phyloP scores from a whole-genome alignment of 1,284 basidiomycete genomes.

The Apiotrichum veenhuisii region DNA sequence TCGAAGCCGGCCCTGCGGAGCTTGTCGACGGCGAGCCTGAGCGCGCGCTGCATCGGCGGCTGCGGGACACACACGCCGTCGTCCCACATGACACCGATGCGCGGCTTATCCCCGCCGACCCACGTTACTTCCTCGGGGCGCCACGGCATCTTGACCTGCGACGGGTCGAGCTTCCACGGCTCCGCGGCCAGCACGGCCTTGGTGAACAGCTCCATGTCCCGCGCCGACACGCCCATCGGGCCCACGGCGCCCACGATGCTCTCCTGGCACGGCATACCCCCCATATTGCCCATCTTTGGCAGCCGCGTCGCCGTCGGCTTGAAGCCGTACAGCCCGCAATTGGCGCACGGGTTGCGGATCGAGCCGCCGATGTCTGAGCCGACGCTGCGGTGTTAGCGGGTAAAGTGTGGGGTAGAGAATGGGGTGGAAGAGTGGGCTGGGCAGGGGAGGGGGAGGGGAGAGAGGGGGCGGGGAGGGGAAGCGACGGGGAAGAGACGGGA shows the following conservation, averaged over 20 bases:
- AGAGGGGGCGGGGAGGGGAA: too few species aligned
- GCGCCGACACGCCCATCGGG: constrained; percentile 36
- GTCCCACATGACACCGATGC: constrained; percentile 42
- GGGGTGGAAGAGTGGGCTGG: too few species aligned
- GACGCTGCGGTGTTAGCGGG: constrained; percentile 43
- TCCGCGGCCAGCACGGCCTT: constrained; percentile 32
- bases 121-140: constrained; percentile 16
- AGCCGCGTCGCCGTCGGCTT: constrained; percentile 38
- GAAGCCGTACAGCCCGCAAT: constrained; percentile 43
- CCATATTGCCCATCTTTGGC: constrained; percentile 39
- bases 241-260: constrained; percentile 36
- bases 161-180: constrained; percentile 43
- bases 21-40: constrained; percentile 28
- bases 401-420: too few species aligned
- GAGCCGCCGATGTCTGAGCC: constrained; percentile 51
- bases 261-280: constrained; percentile 37
- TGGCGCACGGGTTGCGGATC: constrained; percentile 30
- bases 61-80: constrained; percentile 42
- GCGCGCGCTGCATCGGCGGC: constrained; percentile 42
- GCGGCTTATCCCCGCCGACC: constrained; percentile 23
- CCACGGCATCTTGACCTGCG: constrained; percentile 38
- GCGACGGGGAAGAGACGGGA: too few species aligned
- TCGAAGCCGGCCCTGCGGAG: constrained; percentile 27
- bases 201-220: constrained; percentile 43
- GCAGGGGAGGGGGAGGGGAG: too few species aligned